Base-by-base conservation (phyloP, 2,329 filamentous ascomycete genomes). In the Monosporascus sp. region DNA sequence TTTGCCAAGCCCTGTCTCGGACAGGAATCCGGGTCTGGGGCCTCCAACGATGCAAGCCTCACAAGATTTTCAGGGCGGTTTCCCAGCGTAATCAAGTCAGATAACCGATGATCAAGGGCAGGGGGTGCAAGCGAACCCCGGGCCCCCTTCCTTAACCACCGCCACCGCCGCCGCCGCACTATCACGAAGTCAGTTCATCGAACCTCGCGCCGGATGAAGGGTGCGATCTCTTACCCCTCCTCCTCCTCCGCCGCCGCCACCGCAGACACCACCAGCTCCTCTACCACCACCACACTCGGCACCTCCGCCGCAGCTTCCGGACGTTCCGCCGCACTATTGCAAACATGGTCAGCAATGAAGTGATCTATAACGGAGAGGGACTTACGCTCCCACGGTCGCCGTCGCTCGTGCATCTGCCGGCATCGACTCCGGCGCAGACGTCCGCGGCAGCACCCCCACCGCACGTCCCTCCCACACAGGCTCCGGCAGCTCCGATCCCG, bases 391-490 rank as follows among this genome's bases (percentile, higher is more conserved):
- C 67, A 50, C 68, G 69, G 51, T 72, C 75, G 35, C 70, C 64
- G 20, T 50, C 43, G 6, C 58, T 57, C 9, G 48, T 55, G 20
- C 59, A 60, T 2, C 53, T 54, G 36, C 65, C 65, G 11, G 51
- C 54, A 1, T 57, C 57, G 20, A 54, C 57, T 0, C 70, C 73
- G 17, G 72, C 72, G 55, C 75, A 77, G 9, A 72, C 74, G 1
- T 71, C 76, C 27, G 68, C 57, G 15, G 62, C 70, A 15, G 68
- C 62, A 7, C 63, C 70, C 5, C 62, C 70, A 1, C 72, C 72
- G 58, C 81, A 84, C 1, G 75, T 81, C 0, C 79, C 81, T 3
- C 64, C 63, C 1, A 69, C 71, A 58, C 76, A 82, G 4, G 62
- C 68, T 0, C 72, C 77, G 36, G 69, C 69, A 7, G 59, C 66